Evolutionary conservation across 2,329 filamentous ascomycete species (phyloP).

Genomic region (Pseudocercospora cruenta): DNA sequence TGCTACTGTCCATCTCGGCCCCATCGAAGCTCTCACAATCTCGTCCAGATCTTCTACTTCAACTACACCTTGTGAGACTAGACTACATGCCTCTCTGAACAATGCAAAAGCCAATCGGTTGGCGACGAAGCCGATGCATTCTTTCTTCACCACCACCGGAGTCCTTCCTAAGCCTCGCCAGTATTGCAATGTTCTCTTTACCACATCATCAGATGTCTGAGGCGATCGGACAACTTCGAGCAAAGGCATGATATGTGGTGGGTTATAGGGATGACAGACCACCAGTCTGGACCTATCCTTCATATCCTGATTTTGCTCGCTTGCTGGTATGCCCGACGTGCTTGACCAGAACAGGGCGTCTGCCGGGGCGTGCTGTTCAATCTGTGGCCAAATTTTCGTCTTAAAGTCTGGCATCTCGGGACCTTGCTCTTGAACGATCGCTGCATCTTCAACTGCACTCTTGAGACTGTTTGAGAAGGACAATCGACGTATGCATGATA

Average conservation of each 20-base stretch:
- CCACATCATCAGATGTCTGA: constrained; percentile 43
- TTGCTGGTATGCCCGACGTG: constrained; percentile 62
- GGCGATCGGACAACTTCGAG: constrained; percentile 61
- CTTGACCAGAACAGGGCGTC: constrained; percentile 60
- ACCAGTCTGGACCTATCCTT: constrained; percentile 51
- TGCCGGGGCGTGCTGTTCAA: constrained; percentile 51
- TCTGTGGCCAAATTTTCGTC: constrained; percentile 53
- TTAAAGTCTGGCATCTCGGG: constrained; percentile 60
- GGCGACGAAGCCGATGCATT: constrained; percentile 60
- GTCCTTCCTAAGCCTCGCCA: constrained; percentile 48
- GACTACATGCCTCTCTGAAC: constrained; percentile 58
- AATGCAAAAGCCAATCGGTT: constrained; percentile 63
- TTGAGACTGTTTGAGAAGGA: constrained; percentile 42
- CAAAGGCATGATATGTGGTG: constrained; percentile 64
- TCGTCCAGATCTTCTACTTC: constrained; percentile 57
- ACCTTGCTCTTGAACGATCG: constrained; percentile 63
- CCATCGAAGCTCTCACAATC: constrained; percentile 57
- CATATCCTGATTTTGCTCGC: constrained; percentile 51
- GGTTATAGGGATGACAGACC: constrained; percentile 65
- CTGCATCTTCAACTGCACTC: constrained; percentile 50
- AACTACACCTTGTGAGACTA: constrained; percentile 59
- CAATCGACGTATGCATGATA: constrained; percentile 38
- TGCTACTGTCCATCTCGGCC: constrained; percentile 59
- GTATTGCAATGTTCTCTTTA: constrained; percentile 50
- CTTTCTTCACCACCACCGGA: constrained; percentile 56